Percentiles rank a stretch among this genome's conserved stretches.
phyloP scores from a whole-genome alignment of 306 rosid genomes.

The Lagenaria siceraria region DNA sequence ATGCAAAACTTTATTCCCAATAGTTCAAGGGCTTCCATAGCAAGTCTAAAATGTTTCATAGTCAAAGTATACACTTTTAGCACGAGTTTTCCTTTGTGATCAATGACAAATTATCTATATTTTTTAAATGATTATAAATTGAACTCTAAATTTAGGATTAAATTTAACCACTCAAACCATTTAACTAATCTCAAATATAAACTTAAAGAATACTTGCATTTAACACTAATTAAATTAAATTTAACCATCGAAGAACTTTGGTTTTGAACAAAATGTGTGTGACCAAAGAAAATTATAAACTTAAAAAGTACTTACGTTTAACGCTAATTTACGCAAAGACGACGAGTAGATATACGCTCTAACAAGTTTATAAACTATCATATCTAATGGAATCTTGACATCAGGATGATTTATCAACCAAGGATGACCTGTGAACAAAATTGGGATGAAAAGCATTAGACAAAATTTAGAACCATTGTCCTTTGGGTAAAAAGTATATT shows the following conservation, averaged over 20 bases:
- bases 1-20: neutral
- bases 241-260: too few species aligned
- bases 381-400: constrained; percentile 51
- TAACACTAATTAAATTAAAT: too few species aligned
- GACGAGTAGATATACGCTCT: constrained; percentile 57
- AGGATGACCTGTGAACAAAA: constrained; percentile 53
- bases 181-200: too few species aligned
- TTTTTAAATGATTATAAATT: neutral
- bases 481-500: neutral
- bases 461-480: neutral
- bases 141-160: too few species aligned
- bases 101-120: neutral
- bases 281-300: too few species aligned
- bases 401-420: constrained; percentile 48
- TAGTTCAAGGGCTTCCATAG: neutral
- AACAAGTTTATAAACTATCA: constrained; percentile 54
- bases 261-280: too few species aligned
- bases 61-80: neutral
- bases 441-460: neutral
- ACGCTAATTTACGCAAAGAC: constrained; percentile 64
- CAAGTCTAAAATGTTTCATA: neutral
- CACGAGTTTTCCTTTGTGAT: neutral
- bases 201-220: constrained; percentile 33
- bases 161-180: neutral
- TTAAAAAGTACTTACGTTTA: too few species aligned